Base-by-base conservation (phyloP, 768 basidiomycete genomes). In the Boletellus ananiceps region DNA sequence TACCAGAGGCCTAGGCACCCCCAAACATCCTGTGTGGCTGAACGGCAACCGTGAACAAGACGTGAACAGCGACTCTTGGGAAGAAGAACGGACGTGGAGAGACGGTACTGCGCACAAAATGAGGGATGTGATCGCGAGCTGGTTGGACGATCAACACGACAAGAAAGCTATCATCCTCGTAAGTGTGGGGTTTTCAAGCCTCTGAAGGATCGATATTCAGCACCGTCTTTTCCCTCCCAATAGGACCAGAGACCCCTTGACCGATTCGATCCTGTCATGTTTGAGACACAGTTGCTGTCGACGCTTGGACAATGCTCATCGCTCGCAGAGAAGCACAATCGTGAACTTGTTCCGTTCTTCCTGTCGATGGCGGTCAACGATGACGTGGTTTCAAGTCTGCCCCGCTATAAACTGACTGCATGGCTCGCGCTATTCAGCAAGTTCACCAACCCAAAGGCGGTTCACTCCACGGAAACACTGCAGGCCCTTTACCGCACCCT, bases 351-450 rank as follows among this genome's bases (percentile, higher is more conserved):
- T n/a, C 84, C 91, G 0, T 76, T 87, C 48, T 96, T 97, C 72
- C 74, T 97, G 33, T 63, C 56, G 43, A 66, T 80, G 39, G 74
- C 70, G n/a, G 55, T 54, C 31, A 34, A 57, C 18, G 46, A 55
- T 8, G 66, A 70, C 43, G 58, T 59, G 3, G 51, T 66, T 5
- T 60, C 71, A 4, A 75, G 71, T 39, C 66, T 87, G 7, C 69
- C 82, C 2, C 83, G 82, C 37, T 66, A 74, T 25, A 86, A 83
- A 61, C 78, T 96, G 9, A 70, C 70, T 14, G 74, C 80, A 0
- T 98, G 90, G 84, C 80, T 98, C 23, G 79, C 79, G 16, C 76
- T 98, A 11, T 90, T 97, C 67, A 78, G 88, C 43, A 95, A 93
- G 63, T 89, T 99, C 64, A 71, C 72, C 57, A 98, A 97, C 61